Base-by-base conservation (phyloP, 345 rosid genomes). In the Pugionium dolabratum region DNA sequence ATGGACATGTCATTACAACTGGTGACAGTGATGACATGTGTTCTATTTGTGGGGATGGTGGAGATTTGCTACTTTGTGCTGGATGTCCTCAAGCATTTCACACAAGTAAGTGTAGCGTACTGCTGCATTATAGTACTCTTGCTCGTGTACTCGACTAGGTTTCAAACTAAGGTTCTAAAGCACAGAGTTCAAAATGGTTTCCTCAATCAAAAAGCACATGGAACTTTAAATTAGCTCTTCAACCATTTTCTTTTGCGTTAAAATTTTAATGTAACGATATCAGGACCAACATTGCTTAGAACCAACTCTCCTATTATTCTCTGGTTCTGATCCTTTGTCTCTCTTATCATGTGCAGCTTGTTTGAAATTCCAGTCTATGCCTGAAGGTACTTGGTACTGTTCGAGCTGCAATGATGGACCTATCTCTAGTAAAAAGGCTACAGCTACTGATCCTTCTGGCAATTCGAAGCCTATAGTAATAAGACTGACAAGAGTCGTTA, bases 71-170 rank as follows among this genome's bases (percentile, higher is more conserved):
- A 39, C 82, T 82, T 69, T 95, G 99, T 74, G 70, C 74, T 79
- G 81, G 79, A 52, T 95, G 99, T 59, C 96, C 95, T 58, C 96
- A 79, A 66, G 96, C 99, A 60, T 85, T 89, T 73, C 99, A 95
- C 79, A 69, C 78, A 52, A 93, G 99, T 89, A 69, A 41, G 57
- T 76, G 7, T 64, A 55, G 49, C 43, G 36, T 72, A 41, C 7
- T 27, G 1, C 27, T 41, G 27, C 52, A 58, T 43, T 25, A 11
- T 39, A 30, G 28, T 41, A 33, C 51, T 3, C 50, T 57, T 34
- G n/a, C 28, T 48, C 33, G 4, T 27, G 11, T 4, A 11, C 36
- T 55, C 30, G 27, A 41, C 32, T 9, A 32, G 29, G 30, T 57
- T 48, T 60, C 54, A 53, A 51, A 47, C 46, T 57, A 48, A 46